Percentiles rank a stretch among this genome's conserved stretches.
phyloP scores from a whole-genome alignment of 176 grass and related monocot species.

The Rhynchospora breviuscula region DNA sequence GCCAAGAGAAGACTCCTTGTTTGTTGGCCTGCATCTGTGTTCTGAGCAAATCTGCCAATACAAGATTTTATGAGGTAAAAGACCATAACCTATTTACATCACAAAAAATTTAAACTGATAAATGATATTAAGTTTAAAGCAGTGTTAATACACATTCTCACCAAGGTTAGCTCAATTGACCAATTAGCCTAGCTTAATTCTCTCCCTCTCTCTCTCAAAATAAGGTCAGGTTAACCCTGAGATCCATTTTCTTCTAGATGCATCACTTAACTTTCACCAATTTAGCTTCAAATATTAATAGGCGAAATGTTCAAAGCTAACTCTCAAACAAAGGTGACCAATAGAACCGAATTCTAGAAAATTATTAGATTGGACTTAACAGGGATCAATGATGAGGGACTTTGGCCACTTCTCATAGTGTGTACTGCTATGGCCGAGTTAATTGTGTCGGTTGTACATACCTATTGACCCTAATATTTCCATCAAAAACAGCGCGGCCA shows the following conservation, averaged over 20 bases:
- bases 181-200: not conserved
- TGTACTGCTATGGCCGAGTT: constrained; percentile 3
- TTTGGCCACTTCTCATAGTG: not conserved
- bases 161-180: not conserved
- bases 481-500: constrained; percentile 83
- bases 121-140: not conserved
- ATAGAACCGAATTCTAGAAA: not conserved
- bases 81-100: not conserved
- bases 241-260: too few species aligned
- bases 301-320: not conserved
- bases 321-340: not conserved
- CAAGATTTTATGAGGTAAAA: not conserved
- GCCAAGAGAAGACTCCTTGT: constrained; percentile 76
- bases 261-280: not conserved
- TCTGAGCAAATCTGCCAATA: constrained; percentile 61
- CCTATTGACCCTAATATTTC: constrained; percentile 95
- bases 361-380: not conserved
- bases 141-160: not conserved
- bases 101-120: not conserved
- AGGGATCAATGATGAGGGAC: not conserved
- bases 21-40: constrained; percentile 83
- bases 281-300: not conserved
- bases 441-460: constrained; percentile 19
- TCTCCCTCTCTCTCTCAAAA: too few species aligned
- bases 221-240: too few species aligned